Evolutionary conservation across 257 asterid genomes (phyloP), one percentile per base, ranked within the genome.

Genomic region (Solanum ahanhuiri): DNA sequence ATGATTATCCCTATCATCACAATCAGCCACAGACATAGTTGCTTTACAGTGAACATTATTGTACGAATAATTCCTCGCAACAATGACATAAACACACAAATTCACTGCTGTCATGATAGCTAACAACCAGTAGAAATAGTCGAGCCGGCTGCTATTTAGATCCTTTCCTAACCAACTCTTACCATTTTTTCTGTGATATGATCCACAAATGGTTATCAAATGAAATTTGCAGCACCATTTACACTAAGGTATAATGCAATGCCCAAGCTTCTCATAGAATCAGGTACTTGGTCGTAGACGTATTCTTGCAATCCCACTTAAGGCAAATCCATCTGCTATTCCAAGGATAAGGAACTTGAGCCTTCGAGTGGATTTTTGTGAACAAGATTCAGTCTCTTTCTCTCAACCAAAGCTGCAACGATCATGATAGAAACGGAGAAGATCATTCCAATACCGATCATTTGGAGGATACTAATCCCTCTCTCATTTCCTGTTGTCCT

Each of bases 251-350:
- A 96, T 30, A 95, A 48, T 1, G 97, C 98, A 2, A 93, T 91
- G 10, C 98, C 98, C 22, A 96, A 86, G 67, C 98, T 94, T 69
- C 98, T 91, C 99, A 96, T 95, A 6, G 96, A 91, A 82, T 96
- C 98, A 2, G 99, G 98, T 6, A 95, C 98, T 72, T 94, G 98
- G 43, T 93, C 98, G 67, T 96, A 96, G 70, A 93, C 95, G 82
- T 91, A 95, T 88, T 93, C 98, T 77, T 97, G 99, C 84, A 97
- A 58, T 0, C 98, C 99, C 30, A 97, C 99, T 0, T 0, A 95
- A 87, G 0, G 96, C 84, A 72, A 95, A 97, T 3, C 94, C 98
- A 35, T 97, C 98, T 0, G 90, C 98, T 1, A 93, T 77, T 2
- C 98, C 98, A 15, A 95, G 88, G 15, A 93, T 91, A 4, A 95